Evolutionary conservation across 805 yeast genomes (phyloP).

Genomic region (Millerago galiae): DNA sequence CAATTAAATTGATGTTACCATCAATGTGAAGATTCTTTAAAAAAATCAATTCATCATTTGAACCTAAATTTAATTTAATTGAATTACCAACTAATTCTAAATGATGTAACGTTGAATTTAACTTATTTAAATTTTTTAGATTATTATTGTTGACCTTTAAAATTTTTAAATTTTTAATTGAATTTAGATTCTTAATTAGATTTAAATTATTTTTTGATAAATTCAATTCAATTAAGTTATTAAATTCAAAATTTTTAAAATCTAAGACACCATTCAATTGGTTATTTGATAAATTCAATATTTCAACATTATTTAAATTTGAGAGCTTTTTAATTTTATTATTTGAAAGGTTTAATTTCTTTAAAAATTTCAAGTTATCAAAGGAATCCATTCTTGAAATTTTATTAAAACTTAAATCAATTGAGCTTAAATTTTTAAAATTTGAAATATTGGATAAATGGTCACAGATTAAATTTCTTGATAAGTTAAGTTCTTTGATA

Average conservation of each 20-base stretch:
- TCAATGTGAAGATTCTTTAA: constrained; percentile 6
- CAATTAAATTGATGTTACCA: constrained; percentile 2
- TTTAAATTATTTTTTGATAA: constrained; percentile 12
- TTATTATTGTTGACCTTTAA: constrained; percentile 1
- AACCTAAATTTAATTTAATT: not conserved
- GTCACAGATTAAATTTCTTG: constrained; percentile 16
- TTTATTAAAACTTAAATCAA: constrained; percentile 34
- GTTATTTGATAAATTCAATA: constrained; percentile 31
- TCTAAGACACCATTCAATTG: constrained; percentile 19
- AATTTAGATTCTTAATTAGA: constrained; percentile 1
- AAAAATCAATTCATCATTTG: not conserved
- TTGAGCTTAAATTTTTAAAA: constrained; percentile 20
- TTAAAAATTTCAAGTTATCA: constrained; percentile 20
- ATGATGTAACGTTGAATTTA: not conserved
- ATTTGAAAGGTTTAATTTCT: constrained; percentile 22
- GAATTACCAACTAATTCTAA: constrained; percentile 4
- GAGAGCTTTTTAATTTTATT: constrained; percentile 29
- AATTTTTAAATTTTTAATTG: not conserved
- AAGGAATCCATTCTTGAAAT: constrained; percentile 30
- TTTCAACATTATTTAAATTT: constrained; percentile 23
- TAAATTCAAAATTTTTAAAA: constrained; percentile 6
- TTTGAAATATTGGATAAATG: constrained; percentile 15
- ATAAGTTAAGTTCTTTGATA: constrained; percentile 8
- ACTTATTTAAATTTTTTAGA: not conserved
- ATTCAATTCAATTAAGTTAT: constrained; percentile 14